phyloP scores from a whole-genome alignment of 306 rosid genomes.

The Dalbergia cultrata region DNA sequence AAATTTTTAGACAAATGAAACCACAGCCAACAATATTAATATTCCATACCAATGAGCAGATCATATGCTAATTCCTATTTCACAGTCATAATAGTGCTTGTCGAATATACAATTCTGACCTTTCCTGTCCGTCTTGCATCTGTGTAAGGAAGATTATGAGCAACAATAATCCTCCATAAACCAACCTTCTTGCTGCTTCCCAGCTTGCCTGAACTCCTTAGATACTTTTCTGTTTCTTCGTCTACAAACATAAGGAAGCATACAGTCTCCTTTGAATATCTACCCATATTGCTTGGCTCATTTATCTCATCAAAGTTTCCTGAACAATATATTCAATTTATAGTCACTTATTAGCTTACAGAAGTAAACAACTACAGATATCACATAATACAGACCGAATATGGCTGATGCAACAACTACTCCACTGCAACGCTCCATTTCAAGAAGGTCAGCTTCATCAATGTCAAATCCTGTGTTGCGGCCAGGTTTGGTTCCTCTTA shows the following conservation, averaged over 20 bases:
- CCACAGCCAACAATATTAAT: conserved; percentile 13
- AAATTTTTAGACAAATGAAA: conserved; percentile 6
- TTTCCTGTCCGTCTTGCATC: conserved; percentile 91
- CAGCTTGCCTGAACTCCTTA: conserved; percentile 63
- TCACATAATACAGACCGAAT: conserved; percentile 66
- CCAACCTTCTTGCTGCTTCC: conserved; percentile 75
- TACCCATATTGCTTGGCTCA: conserved; percentile 75
- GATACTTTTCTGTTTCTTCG: conserved; percentile 73
- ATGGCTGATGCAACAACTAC: conserved; percentile 96
- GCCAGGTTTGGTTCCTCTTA: conserved; percentile 81
- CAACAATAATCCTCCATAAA: conserved; percentile 81
- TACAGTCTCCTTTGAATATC: conserved; percentile 71
- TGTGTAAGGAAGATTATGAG: conserved; percentile 75
- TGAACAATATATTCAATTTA: conserved; percentile 49
- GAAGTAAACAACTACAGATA: conserved; percentile 25
- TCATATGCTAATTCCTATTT: conserved; percentile 34
- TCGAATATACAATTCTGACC: conserved; percentile 61
- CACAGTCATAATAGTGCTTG: conserved; percentile 13
- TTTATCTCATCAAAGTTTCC: conserved; percentile 91
- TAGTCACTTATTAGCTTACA: conserved; percentile 43
- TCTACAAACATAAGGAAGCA: conserved; percentile 94
- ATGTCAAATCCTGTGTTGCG: conserved; percentile 84
- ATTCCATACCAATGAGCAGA: conserved; percentile 28
- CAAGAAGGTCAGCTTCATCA: conserved; percentile 73
- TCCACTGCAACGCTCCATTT: conserved; percentile 86